Evolutionary conservation across 768 basidiomycete species (phyloP).

Genomic region (Aureoboletus auriporus): DNA sequence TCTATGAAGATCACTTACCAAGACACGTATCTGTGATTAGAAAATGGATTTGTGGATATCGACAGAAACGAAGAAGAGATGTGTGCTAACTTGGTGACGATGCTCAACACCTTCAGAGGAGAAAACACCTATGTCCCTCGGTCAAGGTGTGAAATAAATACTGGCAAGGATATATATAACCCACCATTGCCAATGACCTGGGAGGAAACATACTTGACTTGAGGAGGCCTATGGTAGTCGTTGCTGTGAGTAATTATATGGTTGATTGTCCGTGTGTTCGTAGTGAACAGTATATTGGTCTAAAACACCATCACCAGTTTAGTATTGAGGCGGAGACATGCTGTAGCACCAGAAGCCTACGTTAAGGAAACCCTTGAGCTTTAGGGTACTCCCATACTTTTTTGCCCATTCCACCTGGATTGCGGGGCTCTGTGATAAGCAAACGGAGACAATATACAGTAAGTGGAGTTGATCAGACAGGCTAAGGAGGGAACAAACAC

Average conservation of each 20-base stretch:
- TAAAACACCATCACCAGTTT: too few species aligned
- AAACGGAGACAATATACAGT: too few species aligned
- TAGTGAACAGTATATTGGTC: not conserved
- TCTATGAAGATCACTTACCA: too few species aligned
- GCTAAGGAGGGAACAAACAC: too few species aligned
- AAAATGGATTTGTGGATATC: not conserved
- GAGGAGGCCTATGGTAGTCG: not conserved
- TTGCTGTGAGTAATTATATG: not conserved
- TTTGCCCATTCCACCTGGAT: too few species aligned
- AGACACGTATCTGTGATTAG: slow-evolving; percentile 19
- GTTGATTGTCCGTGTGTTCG: slow-evolving; percentile 3
- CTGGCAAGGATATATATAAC: not conserved
- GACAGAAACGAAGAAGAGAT: not conserved
- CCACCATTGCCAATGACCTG: slow-evolving; percentile 1
- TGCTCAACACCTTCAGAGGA: slow-evolving; percentile 23
- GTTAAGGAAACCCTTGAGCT: too few species aligned
- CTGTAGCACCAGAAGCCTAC: too few species aligned
- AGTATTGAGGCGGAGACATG: too few species aligned
- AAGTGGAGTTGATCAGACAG: too few species aligned
- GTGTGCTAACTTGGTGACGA: slow-evolving; percentile 31
- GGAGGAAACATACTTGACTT: not conserved
- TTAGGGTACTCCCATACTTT: too few species aligned
- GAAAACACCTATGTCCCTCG: not conserved
- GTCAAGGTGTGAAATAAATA: not conserved
- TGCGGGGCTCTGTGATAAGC: too few species aligned